These are phyloP conservation scores for Hevea brasiliensis DNA, from an alignment of 345 rosid genomes.

Conservation along the genomic window DNA sequence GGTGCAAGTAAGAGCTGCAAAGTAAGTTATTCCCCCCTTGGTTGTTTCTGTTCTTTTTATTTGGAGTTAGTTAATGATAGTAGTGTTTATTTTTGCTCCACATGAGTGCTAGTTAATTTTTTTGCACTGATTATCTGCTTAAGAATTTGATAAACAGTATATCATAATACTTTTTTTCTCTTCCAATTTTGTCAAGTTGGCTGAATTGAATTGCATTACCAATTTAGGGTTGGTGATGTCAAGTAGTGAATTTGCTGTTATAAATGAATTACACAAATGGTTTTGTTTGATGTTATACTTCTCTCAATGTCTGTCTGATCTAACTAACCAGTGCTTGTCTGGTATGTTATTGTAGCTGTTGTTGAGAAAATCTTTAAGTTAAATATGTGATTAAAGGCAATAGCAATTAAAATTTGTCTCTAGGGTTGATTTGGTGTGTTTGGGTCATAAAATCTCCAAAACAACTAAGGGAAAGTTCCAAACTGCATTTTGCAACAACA, in stretches of 20 bases:
- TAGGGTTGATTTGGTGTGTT: too few species aligned
- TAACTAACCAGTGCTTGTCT: neutral
- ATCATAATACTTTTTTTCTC: neutral
- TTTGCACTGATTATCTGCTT: conserved; percentile 7
- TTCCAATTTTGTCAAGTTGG: too few species aligned
- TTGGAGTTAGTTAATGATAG: conserved; percentile 1
- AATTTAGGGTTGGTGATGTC: too few species aligned
- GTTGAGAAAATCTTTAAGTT: neutral
- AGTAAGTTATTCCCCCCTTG: conserved; percentile 44
- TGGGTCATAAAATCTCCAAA: neutral
- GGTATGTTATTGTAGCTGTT: neutral
- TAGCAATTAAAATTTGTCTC: too few species aligned
- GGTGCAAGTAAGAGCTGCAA: conserved; percentile 91
- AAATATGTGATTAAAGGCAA: neutral
- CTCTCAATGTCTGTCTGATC: neutral
- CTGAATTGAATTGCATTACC: too few species aligned
- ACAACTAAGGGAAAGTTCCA: neutral
- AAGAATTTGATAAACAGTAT: neutral
- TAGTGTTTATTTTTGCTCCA: neutral
- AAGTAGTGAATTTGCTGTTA: neutral
- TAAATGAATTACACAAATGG: neutral
- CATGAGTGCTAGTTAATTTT: neutral
- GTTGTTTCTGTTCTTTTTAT: conserved; percentile 22
- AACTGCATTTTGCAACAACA: neutral
- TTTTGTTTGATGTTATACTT: conserved; percentile 1